Evolutionary conservation across 1,139 yeast genomes (phyloP).

Genomic region (Lodderomyces oxycetoniae): DNA sequence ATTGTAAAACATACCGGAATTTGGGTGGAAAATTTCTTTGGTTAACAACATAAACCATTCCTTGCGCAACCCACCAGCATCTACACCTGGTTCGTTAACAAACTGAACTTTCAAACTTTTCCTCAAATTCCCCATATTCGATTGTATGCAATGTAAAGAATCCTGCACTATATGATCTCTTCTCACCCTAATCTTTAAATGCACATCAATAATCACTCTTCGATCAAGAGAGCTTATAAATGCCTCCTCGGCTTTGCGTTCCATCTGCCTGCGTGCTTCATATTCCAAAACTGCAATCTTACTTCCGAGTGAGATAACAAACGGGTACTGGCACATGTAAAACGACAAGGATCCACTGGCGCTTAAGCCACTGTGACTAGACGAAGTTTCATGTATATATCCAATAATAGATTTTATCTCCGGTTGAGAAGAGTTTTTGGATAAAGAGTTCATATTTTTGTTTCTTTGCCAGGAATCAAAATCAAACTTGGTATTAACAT

Average conservation of each 20-base stretch:
- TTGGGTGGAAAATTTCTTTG: conserved; percentile 62
- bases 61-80: conserved; percentile 89
- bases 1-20: conserved; percentile 56
- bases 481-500: conserved; percentile 68
- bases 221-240: conserved; percentile 70
- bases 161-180: conserved; percentile 68
- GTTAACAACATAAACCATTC: conserved; percentile 86
- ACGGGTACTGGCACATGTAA: conserved; percentile 80
- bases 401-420: conserved; percentile 38
- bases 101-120: conserved; percentile 77
- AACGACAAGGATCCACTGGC: conserved; percentile 24
- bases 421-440: no score
- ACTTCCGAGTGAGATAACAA: conserved; percentile 72
- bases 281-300: conserved; percentile 77
- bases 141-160: conserved; percentile 62
- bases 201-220: conserved; percentile 57
- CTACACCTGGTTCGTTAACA: conserved; percentile 83
- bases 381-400: conserved; percentile 39
- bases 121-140: conserved; percentile 58
- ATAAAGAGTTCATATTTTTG: no score
- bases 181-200: conserved; percentile 63
- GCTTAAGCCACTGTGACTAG: conserved; percentile 4
- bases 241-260: conserved; percentile 84
- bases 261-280: conserved; percentile 82
- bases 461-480: conserved; percentile 75